Conservation (phyloP, 202 grass and related monocot genomes). For the Schoenoplectus triqueter region DNA sequence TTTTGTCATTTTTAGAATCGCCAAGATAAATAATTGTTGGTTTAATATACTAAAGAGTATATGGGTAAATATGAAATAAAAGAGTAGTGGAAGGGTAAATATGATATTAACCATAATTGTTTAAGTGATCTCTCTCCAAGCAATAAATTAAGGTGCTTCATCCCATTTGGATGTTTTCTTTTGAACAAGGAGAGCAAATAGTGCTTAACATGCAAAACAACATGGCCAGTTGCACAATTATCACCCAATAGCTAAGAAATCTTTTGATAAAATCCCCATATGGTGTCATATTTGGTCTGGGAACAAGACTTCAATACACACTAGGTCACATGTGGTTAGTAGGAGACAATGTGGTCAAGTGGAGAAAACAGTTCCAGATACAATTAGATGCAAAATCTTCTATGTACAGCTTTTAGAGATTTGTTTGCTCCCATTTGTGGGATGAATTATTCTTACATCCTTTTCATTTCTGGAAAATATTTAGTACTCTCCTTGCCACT, state of each 20-base stretch:
- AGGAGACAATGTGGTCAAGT: conserved; percentile 38
- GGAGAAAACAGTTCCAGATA: conserved; percentile 24
- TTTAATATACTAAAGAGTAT: too few relatives aligned
- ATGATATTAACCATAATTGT: too few relatives aligned
- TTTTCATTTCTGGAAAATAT: background rate
- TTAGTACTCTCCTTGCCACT: too few relatives aligned
- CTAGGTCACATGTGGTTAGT: conserved; percentile 36
- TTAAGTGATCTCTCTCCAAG: background rate
- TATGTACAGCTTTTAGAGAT: background rate
- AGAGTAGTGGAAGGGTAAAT: too few relatives aligned
- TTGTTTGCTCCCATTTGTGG: conserved; percentile 1
- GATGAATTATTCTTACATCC: background rate
- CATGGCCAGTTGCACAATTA: conserved; percentile 22
- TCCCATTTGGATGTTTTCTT: background rate
- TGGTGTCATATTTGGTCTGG: background rate
- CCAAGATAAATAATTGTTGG: background rate
- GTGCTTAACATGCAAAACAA: conserved; percentile 8
- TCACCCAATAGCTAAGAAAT: conserved; percentile 18
- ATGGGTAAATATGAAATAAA: too few relatives aligned
- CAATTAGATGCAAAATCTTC: conserved; percentile 6
- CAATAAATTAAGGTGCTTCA: background rate
- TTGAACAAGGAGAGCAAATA: background rate
- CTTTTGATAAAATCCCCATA: conserved; percentile 1
- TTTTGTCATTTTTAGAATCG: background rate
- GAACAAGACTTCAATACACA: conserved; percentile 15